Percentiles rank a stretch among this genome's conserved stretches.
Evolutionary conservation across 129 eudicot genomes (phyloP).

Genomic region (Tagetes erecta): DNA sequence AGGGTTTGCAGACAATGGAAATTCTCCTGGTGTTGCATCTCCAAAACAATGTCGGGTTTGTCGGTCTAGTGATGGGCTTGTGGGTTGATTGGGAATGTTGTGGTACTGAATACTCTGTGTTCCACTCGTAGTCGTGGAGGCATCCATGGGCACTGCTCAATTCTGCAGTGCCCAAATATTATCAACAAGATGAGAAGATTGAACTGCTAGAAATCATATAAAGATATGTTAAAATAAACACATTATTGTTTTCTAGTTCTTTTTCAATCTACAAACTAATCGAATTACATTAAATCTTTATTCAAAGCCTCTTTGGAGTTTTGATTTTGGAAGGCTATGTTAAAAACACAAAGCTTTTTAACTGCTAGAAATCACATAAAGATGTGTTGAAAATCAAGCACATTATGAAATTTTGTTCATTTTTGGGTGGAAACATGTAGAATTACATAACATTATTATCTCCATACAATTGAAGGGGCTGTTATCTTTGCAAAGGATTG

Average conservation of each 20-base stretch:
- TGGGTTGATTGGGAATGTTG: conserved; percentile 72
- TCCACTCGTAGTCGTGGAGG: conserved; percentile 83
- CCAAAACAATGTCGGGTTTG: conserved; percentile 88
- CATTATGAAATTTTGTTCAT: neutral
- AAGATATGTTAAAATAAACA: conserved; percentile 29
- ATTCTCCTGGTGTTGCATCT: conserved; percentile 81
- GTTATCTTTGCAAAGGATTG: neutral
- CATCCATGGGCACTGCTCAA: conserved; percentile 98
- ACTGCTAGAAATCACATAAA: neutral
- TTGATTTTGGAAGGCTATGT: neutral
- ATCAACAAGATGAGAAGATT: conserved; percentile 44
- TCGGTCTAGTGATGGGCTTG: conserved; percentile 49
- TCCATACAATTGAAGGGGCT: neutral
- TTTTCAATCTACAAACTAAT: neutral
- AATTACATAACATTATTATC: neutral
- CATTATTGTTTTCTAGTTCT: conserved; percentile 2
- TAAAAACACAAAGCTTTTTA: neutral
- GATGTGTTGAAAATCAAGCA: neutral
- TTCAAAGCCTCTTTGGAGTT: neutral
- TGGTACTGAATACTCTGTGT: conserved; percentile 64
- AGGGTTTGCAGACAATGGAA: conserved; percentile 91
- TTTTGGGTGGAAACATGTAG: neutral
- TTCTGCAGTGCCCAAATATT: conserved; percentile 75
- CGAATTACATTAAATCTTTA: neutral
- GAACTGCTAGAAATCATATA: conserved; percentile 45